Base-by-base conservation (phyloP, 2,329 filamentous ascomycete genomes). In the Nemania abortiva region DNA sequence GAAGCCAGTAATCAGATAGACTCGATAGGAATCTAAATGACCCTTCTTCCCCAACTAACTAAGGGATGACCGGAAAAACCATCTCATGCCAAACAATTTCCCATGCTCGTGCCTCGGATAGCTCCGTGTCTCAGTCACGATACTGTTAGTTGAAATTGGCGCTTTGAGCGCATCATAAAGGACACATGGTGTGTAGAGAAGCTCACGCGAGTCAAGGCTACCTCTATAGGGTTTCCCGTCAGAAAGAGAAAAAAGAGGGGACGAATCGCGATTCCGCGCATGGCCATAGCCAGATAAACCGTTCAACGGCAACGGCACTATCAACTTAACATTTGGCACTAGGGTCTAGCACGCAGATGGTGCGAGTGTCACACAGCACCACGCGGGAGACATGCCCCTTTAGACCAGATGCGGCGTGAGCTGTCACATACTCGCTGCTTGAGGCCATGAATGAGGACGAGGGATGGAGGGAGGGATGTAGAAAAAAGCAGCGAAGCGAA, bases 401-500 rank as follows among this genome's bases (percentile, higher is more conserved):
- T 49, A 64, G 18, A 53, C 13, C 22, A n/a, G 22, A 63, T 72
- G 55, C 66, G 53, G 65, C 53, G 45, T 70, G 66, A 72, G 65
- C 65, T 72, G 58, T 71, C 72, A 71, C 63, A 60, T 71, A 61
- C 52, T 56, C 52, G 62, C 45, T n/a, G 49, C 39, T 31, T 37
- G 29, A 62, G 10, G 24, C 24, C 24, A 27, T 27, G 24, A 27
- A 27, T 27, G 24, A 63, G 24, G 39, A 18, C 59, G n/a, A 56
- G 18, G 45, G 24, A 13, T 4, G n/a, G 18, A 6, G 1, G 42
- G 18, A 47, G 42, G n/a, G 24, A 50, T n/a, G 20, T 20, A 50
- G 7, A 20, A 11, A 15, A 9, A 15, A 11, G 22, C 20, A 47
- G 22, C 22, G 47, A 50, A 50, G 15, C 47, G n/a, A 50, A 50